These are phyloP conservation scores for Pinus tabuliformis DNA, from an alignment of 75 land plant genomes.

Conservation along the genomic window DNA sequence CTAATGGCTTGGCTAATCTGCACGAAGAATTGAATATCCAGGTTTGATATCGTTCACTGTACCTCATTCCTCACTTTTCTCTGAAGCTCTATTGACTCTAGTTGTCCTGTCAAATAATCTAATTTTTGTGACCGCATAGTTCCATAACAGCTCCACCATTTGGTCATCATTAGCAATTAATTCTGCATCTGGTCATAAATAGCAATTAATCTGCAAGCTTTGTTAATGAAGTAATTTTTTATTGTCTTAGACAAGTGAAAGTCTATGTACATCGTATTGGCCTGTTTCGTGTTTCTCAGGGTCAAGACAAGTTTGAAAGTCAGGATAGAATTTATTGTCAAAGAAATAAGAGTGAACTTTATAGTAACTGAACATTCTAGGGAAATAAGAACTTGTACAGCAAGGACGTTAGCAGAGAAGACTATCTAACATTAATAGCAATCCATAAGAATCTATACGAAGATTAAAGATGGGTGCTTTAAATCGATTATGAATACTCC, in stretches of 20 bases:
- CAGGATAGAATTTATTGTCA: background rate
- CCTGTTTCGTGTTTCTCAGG: background rate
- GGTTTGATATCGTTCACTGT: constrained; percentile 27
- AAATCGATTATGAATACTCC: background rate
- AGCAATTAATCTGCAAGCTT: background rate
- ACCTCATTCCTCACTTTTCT: background rate
- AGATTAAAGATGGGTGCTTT: background rate
- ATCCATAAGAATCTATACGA: background rate
- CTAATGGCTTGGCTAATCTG: constrained; percentile 72
- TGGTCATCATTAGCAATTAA: background rate
- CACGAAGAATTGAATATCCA: constrained; percentile 78
- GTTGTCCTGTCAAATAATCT: background rate
- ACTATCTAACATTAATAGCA: background rate
- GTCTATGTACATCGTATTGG: background rate
- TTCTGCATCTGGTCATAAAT: background rate
- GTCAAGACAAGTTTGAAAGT: background rate
- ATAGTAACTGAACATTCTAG: background rate
- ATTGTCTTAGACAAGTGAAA: background rate
- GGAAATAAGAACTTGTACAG: background rate
- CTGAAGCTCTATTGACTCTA: background rate
- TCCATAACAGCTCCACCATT: background rate
- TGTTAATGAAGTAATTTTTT: background rate
- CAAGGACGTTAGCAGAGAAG: background rate
- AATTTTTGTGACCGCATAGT: background rate
- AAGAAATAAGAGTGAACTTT: background rate